Evolutionary conservation across 768 basidiomycete species (phyloP), one percentile per base, ranked within the genome.

Genomic region (Lactarius quietus): DNA sequence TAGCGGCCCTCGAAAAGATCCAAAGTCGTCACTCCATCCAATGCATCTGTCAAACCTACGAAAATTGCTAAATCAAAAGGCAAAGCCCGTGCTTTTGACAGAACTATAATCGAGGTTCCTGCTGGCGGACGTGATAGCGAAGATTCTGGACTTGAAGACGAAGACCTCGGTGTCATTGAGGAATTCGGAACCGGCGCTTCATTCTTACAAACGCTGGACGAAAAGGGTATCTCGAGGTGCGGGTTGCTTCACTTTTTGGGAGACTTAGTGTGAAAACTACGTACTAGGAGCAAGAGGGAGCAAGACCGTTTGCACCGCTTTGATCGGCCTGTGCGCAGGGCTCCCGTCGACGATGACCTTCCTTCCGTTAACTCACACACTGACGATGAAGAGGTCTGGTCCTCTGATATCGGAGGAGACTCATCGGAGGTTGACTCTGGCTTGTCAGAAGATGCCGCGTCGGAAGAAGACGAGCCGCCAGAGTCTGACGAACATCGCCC

Each of bases 201-300:
- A 36, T 98, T 98, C 76, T 76, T 98, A 66, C 77, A 82, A 36
- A 78, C 77, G 26, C 76, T 97, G 61, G 93, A 98, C 75, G 81
- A 83, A 66, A 86, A 84, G 70, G 90, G 85, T n/a, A 90, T 98
- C 63, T 81, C 90, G 67, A 83, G 89, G 95, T 92, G 72, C 65
- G 83, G 76, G 12, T 7, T 14, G 28, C 26, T 41, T 59, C 20
- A 20, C 41, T 33, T 28, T 48, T 61, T 59, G 43, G 57, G 69
- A 56, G 59, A 38, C 64, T 28, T 66, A 12, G 57, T 62, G 48
- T 29, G 15, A 43, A 12, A 35, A 61, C 8, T 56, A 29, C 43
- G 0, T 60, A 62, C 12, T 65, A 95, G 92, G 85, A 94, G 91
- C 72, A 92, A 92, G 76, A 90, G 88, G 69, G 93, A 92, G 75